These are phyloP conservation scores for Fusarium oligoseptatum DNA, from an alignment of 2,329 filamentous ascomycete genomes.

Conservation along the genomic window DNA sequence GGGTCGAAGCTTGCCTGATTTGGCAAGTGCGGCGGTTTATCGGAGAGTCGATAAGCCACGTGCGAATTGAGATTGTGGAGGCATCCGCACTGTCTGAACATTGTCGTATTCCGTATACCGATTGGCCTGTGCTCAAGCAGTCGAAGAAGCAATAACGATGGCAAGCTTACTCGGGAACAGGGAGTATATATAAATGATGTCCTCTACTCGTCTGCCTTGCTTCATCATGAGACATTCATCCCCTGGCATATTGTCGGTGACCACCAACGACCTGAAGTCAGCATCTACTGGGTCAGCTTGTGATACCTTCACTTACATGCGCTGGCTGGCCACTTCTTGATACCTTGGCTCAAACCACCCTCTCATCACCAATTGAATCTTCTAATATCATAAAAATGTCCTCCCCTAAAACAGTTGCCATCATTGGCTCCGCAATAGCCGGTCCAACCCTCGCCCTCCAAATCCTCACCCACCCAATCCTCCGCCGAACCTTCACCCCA, in stretches of 20 bases:
- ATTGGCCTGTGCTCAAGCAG: neutral
- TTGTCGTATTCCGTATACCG: conserved; percentile 2
- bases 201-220: neutral
- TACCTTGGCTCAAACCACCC: neutral
- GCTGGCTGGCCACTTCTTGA: neutral
- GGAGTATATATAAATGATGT: neutral
- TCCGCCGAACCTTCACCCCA: conserved; percentile 26
- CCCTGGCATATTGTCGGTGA: neutral
- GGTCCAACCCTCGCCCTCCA: conserved; percentile 37
- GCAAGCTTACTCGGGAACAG: neutral
- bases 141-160: neutral
- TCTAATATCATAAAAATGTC: conserved; percentile 4
- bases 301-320: neutral
- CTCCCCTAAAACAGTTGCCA: conserved; percentile 29
- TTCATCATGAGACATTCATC: neutral
- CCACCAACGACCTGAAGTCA: neutral
- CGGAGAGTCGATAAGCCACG: conserved; percentile 14
- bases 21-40: conserved; percentile 14
- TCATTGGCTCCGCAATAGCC: conserved; percentile 37
- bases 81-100: conserved; percentile 12
- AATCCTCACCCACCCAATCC: conserved; percentile 30
- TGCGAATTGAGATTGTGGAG: conserved; percentile 12
- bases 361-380: neutral
- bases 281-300: neutral
- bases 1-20: conserved; percentile 4